These are phyloP conservation scores for Luzula sylvatica DNA, from an alignment of 176 grass and related monocot species.

Conservation along the genomic window DNA sequence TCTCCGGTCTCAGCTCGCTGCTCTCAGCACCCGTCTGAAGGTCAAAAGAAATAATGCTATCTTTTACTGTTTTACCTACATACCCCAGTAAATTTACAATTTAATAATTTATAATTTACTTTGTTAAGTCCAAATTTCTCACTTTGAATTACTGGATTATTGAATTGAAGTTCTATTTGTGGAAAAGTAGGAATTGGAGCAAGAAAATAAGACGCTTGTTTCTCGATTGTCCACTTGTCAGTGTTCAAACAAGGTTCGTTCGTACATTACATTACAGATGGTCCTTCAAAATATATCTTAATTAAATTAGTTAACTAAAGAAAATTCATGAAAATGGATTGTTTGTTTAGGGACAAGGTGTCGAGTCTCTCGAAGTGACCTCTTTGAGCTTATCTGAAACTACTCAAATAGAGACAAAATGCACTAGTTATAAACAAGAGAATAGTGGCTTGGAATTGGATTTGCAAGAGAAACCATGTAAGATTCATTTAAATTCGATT, in stretches of 20 bases:
- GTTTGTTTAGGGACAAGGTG: conserved; percentile 21
- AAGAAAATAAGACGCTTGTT: conserved; percentile 44
- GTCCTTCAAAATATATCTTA: no score
- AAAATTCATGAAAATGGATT: no score
- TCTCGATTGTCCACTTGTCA: conserved; percentile 35
- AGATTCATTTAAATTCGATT: no score
- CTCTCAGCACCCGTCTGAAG: conserved; percentile 21
- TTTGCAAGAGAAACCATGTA: not conserved
- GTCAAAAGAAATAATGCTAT: conserved; percentile 1
- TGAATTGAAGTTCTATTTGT: not conserved
- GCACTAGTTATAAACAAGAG: not conserved
- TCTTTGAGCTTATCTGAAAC: conserved; percentile 5
- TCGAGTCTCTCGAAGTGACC: conserved; percentile 1
- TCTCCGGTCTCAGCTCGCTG: conserved; percentile 7
- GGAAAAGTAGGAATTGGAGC: conserved; percentile 56
- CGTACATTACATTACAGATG: no score
- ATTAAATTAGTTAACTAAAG: no score
- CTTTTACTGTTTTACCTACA: not conserved
- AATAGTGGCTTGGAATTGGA: not conserved
- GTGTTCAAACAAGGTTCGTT: conserved; percentile 48
- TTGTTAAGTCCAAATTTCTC: not conserved
- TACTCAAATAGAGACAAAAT: conserved; percentile 13
- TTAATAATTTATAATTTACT: not conserved
- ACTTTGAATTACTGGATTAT: conserved; percentile 1
- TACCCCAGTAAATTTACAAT: not conserved